These are phyloP conservation scores for Globisporangium splendens DNA, from an alignment of 352 stramenopile genomes.

Conservation along the genomic window DNA sequence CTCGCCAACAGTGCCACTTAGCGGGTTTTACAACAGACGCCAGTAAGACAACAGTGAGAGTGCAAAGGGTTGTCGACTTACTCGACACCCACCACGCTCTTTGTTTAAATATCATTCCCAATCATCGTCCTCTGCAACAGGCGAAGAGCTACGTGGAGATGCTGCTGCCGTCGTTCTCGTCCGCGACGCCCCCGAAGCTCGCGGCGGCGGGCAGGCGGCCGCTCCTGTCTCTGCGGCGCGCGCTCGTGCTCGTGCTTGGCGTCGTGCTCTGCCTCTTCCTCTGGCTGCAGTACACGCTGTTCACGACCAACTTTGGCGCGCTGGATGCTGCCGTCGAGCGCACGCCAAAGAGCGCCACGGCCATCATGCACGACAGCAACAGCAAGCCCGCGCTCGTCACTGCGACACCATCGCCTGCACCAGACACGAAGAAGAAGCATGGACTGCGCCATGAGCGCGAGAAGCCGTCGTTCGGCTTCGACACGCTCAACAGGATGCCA, in stretches of 20 bases:
- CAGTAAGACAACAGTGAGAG: too few species aligned
- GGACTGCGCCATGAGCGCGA: neutral
- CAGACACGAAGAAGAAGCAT: neutral
- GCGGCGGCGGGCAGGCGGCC: neutral
- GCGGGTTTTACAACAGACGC: too few species aligned
- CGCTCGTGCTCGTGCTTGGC: slow-evolving; percentile 11
- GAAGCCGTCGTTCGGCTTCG: slow-evolving; percentile 11
- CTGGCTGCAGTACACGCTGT: slow-evolving; percentile 54
- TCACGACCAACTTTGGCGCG: slow-evolving; percentile 28
- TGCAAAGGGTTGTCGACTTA: too few species aligned
- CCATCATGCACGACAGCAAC: slow-evolving; percentile 15
- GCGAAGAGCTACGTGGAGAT: too few species aligned
- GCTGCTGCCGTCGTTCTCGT: too few species aligned
- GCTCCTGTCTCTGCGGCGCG: slow-evolving; percentile 22
- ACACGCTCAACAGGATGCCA: neutral
- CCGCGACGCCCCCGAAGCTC: neutral
- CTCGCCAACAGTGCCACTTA: too few species aligned
- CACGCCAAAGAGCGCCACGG: slow-evolving; percentile 2
- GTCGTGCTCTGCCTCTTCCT: slow-evolving; percentile 32
- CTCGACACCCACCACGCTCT: too few species aligned
- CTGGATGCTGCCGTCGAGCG: slow-evolving; percentile 10
- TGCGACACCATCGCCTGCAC: slow-evolving; percentile 2
- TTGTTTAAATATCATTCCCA: too few species aligned
- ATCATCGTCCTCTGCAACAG: too few species aligned
- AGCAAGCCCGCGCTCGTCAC: neutral